Percentiles rank a stretch among this genome's conserved stretches.
phyloP scores from a whole-genome alignment of 2,329 filamentous ascomycete genomes.

The Curvularia spicifera region DNA sequence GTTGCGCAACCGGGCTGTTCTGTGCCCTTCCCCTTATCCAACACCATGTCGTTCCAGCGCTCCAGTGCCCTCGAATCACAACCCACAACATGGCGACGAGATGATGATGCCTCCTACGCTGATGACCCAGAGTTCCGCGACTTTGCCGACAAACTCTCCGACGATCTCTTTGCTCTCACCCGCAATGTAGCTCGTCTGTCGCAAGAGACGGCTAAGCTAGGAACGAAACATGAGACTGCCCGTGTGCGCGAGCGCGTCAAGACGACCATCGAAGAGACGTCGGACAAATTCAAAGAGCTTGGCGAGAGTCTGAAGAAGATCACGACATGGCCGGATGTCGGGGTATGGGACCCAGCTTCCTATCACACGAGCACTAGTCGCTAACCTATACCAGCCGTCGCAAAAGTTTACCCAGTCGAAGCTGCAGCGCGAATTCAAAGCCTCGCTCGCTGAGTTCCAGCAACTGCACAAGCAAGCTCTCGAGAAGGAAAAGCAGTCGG shows the following conservation, averaged over 20 bases:
- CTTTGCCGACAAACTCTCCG: constrained; percentile 81
- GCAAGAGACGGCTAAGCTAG: constrained; percentile 82
- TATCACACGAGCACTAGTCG: constrained; percentile 1
- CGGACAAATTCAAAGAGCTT: constrained; percentile 85
- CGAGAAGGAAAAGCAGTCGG: constrained; percentile 89
- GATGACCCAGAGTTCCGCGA: constrained; percentile 93
- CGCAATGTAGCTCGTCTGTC: constrained; percentile 85
- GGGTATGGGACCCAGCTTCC: constrained; percentile 66
- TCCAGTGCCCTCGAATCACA: constrained; percentile 84
- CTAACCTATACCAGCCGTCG: constrained; percentile 67
- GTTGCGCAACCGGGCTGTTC: background rate
- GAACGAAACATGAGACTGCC: constrained; percentile 89
- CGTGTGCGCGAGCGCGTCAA: constrained; percentile 90
- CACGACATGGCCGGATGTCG: constrained; percentile 72
- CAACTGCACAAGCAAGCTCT: constrained; percentile 85
- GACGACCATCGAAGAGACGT: constrained; percentile 83
- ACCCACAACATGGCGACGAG: constrained; percentile 69
- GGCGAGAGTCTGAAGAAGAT: constrained; percentile 94
- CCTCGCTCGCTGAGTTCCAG: constrained; percentile 89
- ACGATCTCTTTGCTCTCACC: constrained; percentile 86
- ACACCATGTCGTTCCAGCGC: constrained; percentile 86
- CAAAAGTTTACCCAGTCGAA: constrained; percentile 98
- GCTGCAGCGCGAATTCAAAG: constrained; percentile 89
- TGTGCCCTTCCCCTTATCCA: constrained; percentile 4
- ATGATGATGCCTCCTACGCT: constrained; percentile 76